Evolutionary conservation across 2,329 filamentous ascomycete genomes (phyloP).

Genomic region (Erysiphe pulchra): DNA sequence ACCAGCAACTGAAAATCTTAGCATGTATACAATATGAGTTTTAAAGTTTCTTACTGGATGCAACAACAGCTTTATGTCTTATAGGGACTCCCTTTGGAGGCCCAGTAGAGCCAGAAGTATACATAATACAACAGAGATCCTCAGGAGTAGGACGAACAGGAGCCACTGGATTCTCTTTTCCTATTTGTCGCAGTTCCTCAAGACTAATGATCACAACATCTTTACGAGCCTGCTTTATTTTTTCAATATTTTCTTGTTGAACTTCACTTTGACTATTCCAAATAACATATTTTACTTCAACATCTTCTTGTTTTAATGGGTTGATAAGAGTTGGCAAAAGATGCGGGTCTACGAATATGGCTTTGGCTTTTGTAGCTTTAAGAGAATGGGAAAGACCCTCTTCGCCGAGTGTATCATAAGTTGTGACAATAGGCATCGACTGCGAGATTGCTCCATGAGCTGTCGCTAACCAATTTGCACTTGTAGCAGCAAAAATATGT

Average conservation of each 20-base stretch:
- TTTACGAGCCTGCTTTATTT: constrained; percentile 29
- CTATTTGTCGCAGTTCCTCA: constrained; percentile 25
- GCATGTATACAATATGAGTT: neutral
- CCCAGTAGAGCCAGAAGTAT: constrained; percentile 75
- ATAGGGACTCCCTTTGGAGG: constrained; percentile 75
- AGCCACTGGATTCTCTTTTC: constrained; percentile 36
- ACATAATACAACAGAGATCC: constrained; percentile 65
- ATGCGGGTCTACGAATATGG: constrained; percentile 71
- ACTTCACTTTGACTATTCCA: constrained; percentile 33
- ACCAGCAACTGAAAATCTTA: constrained; percentile 37
- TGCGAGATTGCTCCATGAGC: constrained; percentile 61
- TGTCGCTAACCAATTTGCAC: constrained; percentile 48
- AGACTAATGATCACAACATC: constrained; percentile 26
- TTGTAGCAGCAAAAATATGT: constrained; percentile 59
- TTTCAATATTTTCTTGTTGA: constrained; percentile 19
- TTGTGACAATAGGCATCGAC: constrained; percentile 75
- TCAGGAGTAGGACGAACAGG: constrained; percentile 45
- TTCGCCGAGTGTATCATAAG: constrained; percentile 77
- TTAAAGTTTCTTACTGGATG: constrained; percentile 36
- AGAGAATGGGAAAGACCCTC: constrained; percentile 70
- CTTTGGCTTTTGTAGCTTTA: constrained; percentile 50
- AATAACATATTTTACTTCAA: constrained; percentile 29
- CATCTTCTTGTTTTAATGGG: constrained; percentile 28
- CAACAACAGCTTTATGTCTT: constrained; percentile 60
- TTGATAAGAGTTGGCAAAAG: constrained; percentile 34